Conservation (phyloP, 2,329 filamentous ascomycete genomes). For the Karstenula rhodostoma region DNA sequence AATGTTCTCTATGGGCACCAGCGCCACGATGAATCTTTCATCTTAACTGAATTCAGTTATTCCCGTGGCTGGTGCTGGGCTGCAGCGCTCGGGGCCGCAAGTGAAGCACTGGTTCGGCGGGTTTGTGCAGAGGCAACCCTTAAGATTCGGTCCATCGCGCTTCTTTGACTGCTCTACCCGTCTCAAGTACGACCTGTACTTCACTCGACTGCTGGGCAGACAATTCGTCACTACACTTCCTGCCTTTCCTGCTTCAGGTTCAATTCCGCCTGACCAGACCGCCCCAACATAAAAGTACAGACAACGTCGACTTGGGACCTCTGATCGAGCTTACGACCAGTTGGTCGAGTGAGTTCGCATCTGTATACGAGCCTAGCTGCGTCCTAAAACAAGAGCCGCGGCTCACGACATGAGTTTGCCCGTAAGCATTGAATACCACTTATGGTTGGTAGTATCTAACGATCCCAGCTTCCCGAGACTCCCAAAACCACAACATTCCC, state of each 20-base stretch:
- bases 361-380: not conserved
- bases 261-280: too few species aligned
- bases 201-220: not conserved
- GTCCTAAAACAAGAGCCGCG: not conserved
- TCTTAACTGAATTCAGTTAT: not conserved
- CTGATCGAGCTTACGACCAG: not conserved
- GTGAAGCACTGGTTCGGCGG: not conserved
- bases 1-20: not conserved
- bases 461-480: not conserved
- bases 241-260: not conserved
- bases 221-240: not conserved
- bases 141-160: not conserved
- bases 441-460: not conserved
- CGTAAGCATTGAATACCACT: not conserved
- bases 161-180: not conserved
- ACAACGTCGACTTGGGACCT: not conserved
- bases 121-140: not conserved
- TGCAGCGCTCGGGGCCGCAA: not conserved
- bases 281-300: too few species aligned
- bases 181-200: not conserved
- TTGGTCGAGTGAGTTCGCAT: not conserved
- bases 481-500: not conserved
- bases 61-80: too few species aligned
- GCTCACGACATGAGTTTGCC: not conserved
- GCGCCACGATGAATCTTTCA: too few species aligned